Base-by-base conservation (phyloP, 2,329 filamentous ascomycete species). In the Trichophyton schoenleinii region DNA sequence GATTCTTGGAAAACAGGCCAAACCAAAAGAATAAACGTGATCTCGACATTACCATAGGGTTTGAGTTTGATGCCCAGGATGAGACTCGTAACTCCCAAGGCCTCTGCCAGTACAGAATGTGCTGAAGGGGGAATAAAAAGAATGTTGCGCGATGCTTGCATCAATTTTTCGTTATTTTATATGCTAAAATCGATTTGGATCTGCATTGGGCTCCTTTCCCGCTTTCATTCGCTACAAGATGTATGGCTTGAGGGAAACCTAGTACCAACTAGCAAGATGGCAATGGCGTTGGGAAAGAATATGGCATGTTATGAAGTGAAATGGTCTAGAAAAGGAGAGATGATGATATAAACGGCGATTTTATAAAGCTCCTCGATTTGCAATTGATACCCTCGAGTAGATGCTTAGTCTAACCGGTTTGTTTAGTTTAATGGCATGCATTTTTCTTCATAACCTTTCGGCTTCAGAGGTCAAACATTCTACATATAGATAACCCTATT, bases 11-110 rank as follows among this genome's bases (percentile, higher is more conserved):
- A 65, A 95, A 92, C 78, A 87, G 86, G 76, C 94, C 94, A 60
- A 99, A 96, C 73, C 82, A 87, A 65, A 91, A 94, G 83, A 97
- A 99, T 81, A 86, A 87, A 74, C 87, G 94, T 67, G 94, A 99
- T 74, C 81, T 99, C 61, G 94, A 99, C 75, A 95, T 99, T 72
- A 85, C 83, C 70, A 83, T 99, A 70, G 80, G 85, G 53, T 97
- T 97, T 78, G 81, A 84, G 70, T 83, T 96, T 59, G 82, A 89
- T 70, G 89, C 91, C 2, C 77, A 84, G 28, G 91, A 97, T 72
- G 75, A 78, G 36, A 87, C 81, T 65, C 84, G 94, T 67, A 77
- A 79, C 63, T 83, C 85, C 3, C 75, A 85, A 70, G 92, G 91
- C 61, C 73, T 78, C 64, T 89, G 87, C 74, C 80, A 85, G 68